Percentiles rank a stretch among this genome's conserved stretches.
Evolutionary conservation across 371 early-diverging fungal genomes (phyloP).

Genomic region (Homolaphlyctis polyrhiza): DNA sequence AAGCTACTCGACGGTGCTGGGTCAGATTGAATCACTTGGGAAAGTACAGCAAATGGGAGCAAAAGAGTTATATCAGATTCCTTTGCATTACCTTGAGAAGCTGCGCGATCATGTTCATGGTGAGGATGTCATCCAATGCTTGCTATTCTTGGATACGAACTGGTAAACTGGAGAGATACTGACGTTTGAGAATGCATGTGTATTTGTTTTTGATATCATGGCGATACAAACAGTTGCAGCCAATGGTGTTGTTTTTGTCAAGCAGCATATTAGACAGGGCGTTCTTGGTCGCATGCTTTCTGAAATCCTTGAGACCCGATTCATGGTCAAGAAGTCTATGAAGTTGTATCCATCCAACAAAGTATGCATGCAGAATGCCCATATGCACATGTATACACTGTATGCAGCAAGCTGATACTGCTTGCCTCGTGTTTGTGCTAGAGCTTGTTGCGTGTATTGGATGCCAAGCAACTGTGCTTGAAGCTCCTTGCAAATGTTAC

Average conservation of each 20-base stretch:
- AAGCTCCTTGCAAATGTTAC: constrained; percentile 91
- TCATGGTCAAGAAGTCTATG: constrained; percentile 84
- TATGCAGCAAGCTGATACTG: background rate
- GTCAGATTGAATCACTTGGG: constrained; percentile 49
- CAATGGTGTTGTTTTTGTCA: constrained; percentile 79
- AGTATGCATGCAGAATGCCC: constrained; percentile 19
- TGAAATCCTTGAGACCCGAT: constrained; percentile 79
- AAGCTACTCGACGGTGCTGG: constrained; percentile 80
- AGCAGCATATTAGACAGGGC: constrained; percentile 66
- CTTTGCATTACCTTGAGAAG: constrained; percentile 39
- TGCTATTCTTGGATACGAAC: no score
- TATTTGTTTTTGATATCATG: no score
- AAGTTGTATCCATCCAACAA: constrained; percentile 60
- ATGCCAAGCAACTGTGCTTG: constrained; percentile 76
- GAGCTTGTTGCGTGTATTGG: constrained; percentile 45
- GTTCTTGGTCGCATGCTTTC: constrained; percentile 73
- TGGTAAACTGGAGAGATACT: no score
- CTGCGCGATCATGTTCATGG: constrained; percentile 65
- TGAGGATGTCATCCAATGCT: constrained; percentile 9
- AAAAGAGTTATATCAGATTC: constrained; percentile 23
- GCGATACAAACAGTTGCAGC: constrained; percentile 57
- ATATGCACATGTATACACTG: background rate
- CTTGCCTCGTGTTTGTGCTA: constrained; percentile 2
- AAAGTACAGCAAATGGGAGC: constrained; percentile 24
- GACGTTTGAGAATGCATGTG: no score